These are phyloP conservation scores for Metschnikowia vanudenii DNA, from an alignment of 805 yeast species.

Conservation along the genomic window DNA sequence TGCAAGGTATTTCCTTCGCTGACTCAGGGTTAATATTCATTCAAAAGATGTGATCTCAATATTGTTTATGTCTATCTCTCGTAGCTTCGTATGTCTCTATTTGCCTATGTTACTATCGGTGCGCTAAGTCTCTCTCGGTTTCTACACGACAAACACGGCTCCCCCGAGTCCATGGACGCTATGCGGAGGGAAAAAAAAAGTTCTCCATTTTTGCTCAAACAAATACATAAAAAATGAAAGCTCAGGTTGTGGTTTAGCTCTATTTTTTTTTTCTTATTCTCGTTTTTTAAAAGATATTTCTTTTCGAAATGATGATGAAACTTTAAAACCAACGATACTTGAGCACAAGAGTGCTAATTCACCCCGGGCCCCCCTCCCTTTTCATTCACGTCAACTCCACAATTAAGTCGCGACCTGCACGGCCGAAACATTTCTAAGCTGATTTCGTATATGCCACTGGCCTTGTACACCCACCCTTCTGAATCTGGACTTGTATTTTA, in stretches of 20 bases:
- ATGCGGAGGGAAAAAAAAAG: too few relatives aligned
- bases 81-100: background rate
- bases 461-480: background rate
- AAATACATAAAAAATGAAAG: too few relatives aligned
- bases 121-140: slow-evolving; percentile 1
- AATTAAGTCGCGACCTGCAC: slow-evolving; percentile 2
- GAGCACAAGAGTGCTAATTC: too few relatives aligned
- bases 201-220: background rate
- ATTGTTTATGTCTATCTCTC: slow-evolving; percentile 3
- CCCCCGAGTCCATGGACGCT: background rate
- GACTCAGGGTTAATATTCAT: slow-evolving; percentile 47
- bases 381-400: too few relatives aligned
- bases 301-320: too few relatives aligned
- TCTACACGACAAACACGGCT: slow-evolving; percentile 6
- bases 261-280: too few relatives aligned
- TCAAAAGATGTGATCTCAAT: background rate
- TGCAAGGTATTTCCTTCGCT: slow-evolving; percentile 77
- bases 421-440: background rate
- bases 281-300: too few relatives aligned
- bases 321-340: too few relatives aligned
- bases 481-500: background rate
- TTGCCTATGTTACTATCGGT: background rate
- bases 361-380: too few relatives aligned
- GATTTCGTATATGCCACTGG: background rate
- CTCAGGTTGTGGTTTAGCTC: too few relatives aligned